A percentile compares a stretch with the other conserved stretches of the same genome.
These are phyloP conservation scores for Davidsoniella virescens DNA, from an alignment of 2,329 filamentous ascomycete species.

Conservation along the genomic window DNA sequence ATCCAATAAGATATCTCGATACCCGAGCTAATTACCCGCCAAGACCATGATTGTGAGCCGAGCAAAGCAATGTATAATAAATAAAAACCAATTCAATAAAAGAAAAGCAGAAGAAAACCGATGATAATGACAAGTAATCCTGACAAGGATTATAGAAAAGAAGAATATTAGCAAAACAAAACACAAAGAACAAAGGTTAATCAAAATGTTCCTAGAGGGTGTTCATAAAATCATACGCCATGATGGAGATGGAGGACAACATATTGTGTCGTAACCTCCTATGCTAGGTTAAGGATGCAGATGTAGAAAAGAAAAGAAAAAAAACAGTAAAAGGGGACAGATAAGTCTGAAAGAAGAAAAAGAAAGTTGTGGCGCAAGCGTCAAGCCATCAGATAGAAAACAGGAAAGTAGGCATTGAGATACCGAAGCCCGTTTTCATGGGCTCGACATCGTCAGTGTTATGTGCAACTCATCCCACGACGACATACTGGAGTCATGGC, in stretches of 20 bases:
- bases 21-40: no score
- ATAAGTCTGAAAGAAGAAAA: background rate
- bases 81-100: no score
- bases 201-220: background rate
- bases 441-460: no score
- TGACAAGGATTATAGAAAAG: background rate
- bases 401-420: background rate
- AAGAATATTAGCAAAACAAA: background rate
- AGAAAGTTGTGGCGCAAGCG: background rate
- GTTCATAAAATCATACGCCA: background rate
- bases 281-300: background rate
- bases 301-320: background rate
- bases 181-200: background rate
- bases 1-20: no score
- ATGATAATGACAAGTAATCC: background rate
- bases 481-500: no score
- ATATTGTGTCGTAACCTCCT: background rate
- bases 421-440: background rate
- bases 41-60: no score
- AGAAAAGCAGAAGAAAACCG: no score
- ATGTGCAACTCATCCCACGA: no score
- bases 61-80: no score
- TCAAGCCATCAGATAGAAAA: background rate
- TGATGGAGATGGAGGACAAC: background rate
- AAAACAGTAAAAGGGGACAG: background rate